Evolutionary conservation across 1,139 yeast genomes (phyloP).

Genomic region (Suhomyces bribrorum): DNA sequence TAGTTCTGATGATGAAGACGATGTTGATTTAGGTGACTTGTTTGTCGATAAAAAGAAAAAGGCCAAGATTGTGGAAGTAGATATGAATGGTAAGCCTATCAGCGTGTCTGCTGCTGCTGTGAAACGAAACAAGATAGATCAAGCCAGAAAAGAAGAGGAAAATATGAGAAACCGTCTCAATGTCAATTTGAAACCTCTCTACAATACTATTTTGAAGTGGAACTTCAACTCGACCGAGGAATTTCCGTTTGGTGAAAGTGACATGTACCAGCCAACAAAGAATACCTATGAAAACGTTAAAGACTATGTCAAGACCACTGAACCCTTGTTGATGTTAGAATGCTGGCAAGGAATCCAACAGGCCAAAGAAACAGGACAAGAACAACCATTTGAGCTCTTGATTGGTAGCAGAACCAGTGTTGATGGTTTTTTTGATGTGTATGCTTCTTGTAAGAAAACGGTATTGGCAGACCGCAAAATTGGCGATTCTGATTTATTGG

Average conservation of each 20-base stretch:
- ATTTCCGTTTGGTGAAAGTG: slow-evolving; percentile 54
- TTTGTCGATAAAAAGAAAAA: slow-evolving; percentile 40
- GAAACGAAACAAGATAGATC: slow-evolving; percentile 23
- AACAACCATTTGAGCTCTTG: slow-evolving; percentile 63
- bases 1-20: slow-evolving; percentile 35
- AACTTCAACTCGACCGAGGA: slow-evolving; percentile 59
- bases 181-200: slow-evolving; percentile 76
- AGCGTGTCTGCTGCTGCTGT: slow-evolving; percentile 16
- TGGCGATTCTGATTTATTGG: slow-evolving; percentile 77
- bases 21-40: slow-evolving; percentile 43
- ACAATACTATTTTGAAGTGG: slow-evolving; percentile 74
- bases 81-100: slow-evolving; percentile 39
- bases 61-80: slow-evolving; percentile 42
- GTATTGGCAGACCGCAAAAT: slow-evolving; percentile 54
- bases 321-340: slow-evolving; percentile 81
- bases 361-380: slow-evolving; percentile 64
- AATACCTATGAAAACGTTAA: slow-evolving; percentile 52
- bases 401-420: slow-evolving; percentile 81
- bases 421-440: slow-evolving; percentile 86
- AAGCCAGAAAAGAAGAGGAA: slow-evolving; percentile 66
- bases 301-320: slow-evolving; percentile 68
- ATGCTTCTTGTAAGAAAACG: slow-evolving; percentile 66
- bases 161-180: slow-evolving; percentile 78
- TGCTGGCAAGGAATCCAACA: slow-evolving; percentile 91
- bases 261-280: slow-evolving; percentile 39